Evolutionary conservation across 805 yeast species (phyloP), one percentile per base, ranked within the genome.

Genomic region (Saccharomycopsis selenospora): DNA sequence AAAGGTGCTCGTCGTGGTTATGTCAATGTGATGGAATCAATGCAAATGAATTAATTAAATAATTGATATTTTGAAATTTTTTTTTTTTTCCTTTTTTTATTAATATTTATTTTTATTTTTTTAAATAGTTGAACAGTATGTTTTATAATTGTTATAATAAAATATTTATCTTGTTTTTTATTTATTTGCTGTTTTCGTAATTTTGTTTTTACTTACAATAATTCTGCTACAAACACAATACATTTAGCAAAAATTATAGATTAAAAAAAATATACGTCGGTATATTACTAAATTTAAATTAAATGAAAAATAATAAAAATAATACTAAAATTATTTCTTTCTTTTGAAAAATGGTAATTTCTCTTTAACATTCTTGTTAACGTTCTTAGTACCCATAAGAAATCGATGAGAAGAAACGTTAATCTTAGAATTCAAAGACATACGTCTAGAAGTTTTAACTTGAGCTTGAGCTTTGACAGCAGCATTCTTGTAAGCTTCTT

Each of bases 331-430:
- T n/a, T n/a, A n/a, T n/a, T 52, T 48, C 26, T 49, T 49, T 41
- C 50, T 42, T 41, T 52, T 52, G 26, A 48, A 49, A n/a, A 52
- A 41, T 38, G 46, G 52, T 3, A 52, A 28, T 28, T 49, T 49
- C 13, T 44, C 55, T 36, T 49, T 49, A 13, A 52, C 53, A 47
- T 52, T 52, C 40, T 45, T 47, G 20, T 49, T 49, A 6, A 52
- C 55, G 41, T 45, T 52, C 44, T 48, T 51, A 3, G 55, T 51
- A 4, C 52, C 52, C 28, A 45, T 45, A 22, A 51, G 29, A 20
- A 51, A 49, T 41, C 55, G 28, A 27, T 49, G 55, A 10, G 48
- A 41, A 18, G 46, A 23, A 18, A 48, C 43, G 20, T 51, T 51
- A 18, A 51, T 43, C 40, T 49, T 48, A 3, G 49, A 40, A 38